Base-by-base conservation (phyloP, 73 alveolate genomes). In the Symbiodinium natans region DNA sequence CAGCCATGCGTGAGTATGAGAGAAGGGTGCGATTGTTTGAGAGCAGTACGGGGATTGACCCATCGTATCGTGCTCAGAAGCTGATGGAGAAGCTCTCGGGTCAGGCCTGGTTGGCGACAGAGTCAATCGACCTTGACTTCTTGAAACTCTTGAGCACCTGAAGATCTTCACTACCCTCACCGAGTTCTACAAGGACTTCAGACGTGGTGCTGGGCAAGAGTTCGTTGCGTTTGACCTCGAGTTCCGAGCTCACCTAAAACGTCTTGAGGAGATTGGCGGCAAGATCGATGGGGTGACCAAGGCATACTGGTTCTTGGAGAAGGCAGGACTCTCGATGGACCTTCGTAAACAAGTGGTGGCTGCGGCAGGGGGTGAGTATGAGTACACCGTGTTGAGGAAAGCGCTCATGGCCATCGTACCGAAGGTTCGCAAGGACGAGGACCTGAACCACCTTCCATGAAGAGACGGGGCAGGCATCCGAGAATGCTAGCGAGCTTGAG, bases 331-430 rank as follows among this genome's bases (percentile, higher is more conserved):
- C 27, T 27, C 52, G 29, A 33, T 11, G 6, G 86, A 75, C 48
- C 86, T 75, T 25, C 11, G 48, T 19, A 27, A 33, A 3, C 86
- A 82, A 2, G 56, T 38, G 17, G 88, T 82, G 31, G 52, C 88
- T 2, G 88, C 88, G 0, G 88, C 88, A 0, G 88, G 88, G 1
- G 88, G 88, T 0, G 36, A 15, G 5, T 82, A 82, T 40, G 88
- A 82, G 10, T 82, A 82, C 36, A 1, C 1, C 36, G 25, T 21
- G 34, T 8, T 63, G 38, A 31, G 82, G 34, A 52, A 29, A 0
- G 46, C 82, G 19, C 1, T 84, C 46, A 48, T 84, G 93, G 82
- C 93, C 21, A 19, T 43, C 52, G 93, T 84, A 1, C 93, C 93
- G 21, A 25, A 42, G 52, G 93, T 84, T 10, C 2, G 33, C 33